Conservation (phyloP, 1,139 yeast genomes). For the Debaryomyces sp. region DNA sequence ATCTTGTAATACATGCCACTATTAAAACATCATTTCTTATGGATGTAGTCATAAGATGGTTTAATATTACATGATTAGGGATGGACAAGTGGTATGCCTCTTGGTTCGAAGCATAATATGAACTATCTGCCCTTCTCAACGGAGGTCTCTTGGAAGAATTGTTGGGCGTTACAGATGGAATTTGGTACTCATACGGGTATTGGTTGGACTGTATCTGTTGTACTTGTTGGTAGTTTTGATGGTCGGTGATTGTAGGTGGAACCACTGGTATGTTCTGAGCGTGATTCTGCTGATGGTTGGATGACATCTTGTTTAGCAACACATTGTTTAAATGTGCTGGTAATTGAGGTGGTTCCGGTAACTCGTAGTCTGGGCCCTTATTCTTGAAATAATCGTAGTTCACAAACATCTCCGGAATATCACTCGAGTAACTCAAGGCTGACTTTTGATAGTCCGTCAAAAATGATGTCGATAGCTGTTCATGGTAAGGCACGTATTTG, state of each 20-base stretch:
- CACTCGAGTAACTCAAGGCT: slow-evolving; percentile 33
- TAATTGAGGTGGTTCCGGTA: slow-evolving; percentile 91
- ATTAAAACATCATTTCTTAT: slow-evolving; percentile 88
- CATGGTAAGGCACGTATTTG: slow-evolving; percentile 27
- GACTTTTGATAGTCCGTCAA: slow-evolving; percentile 12
- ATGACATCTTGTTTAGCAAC: slow-evolving; percentile 67
- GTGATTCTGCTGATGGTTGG: slow-evolving; percentile 15
- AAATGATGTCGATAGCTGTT: slow-evolving; percentile 23
- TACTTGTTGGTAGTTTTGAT: slow-evolving; percentile 10
- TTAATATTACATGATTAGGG: slow-evolving; percentile 88
- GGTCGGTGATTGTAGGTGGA: slow-evolving; percentile 9
- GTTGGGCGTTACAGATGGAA: slow-evolving; percentile 12
- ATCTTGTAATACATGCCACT: slow-evolving; percentile 89
- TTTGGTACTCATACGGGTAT: slow-evolving; percentile 6
- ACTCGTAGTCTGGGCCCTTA: slow-evolving; percentile 54
- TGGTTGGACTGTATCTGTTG: slow-evolving; percentile 11
- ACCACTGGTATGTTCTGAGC: slow-evolving; percentile 14
- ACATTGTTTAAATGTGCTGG: slow-evolving; percentile 97
- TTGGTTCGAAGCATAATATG: slow-evolving; percentile 49
- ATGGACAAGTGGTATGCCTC: slow-evolving; percentile 75
- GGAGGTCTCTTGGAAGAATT: slow-evolving; percentile 36
- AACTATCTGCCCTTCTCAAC: slow-evolving; percentile 60
- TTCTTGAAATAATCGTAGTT: slow-evolving; percentile 48
- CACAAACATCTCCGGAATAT: slow-evolving; percentile 50
- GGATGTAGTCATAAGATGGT: slow-evolving; percentile 92